Base-by-base conservation (phyloP, 2,329 filamentous ascomycete species). In the Phaeosphaeriaceae sp. region DNA sequence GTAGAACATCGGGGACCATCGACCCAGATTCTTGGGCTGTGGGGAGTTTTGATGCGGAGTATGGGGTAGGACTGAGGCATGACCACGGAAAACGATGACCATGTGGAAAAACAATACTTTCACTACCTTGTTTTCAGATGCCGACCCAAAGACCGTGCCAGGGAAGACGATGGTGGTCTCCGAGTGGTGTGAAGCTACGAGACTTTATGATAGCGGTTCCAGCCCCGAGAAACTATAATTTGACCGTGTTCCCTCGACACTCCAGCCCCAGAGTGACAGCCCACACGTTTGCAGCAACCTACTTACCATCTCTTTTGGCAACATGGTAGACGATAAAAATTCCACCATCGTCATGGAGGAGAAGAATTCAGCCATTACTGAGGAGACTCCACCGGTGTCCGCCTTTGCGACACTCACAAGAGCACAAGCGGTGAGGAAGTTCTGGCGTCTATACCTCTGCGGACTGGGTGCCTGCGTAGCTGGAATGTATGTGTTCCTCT, bases 391-490 rank as follows among this genome's bases (percentile, higher is more conserved):
- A 19, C 53, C 53, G 4, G 47, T 55, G 5, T 57, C 55, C 11
- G 44, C 49, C 2, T 57, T 53, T 49, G 55, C 55, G 24, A 25
- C 49, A 1, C 48, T 25, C 31, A 57, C 55, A 21, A 53, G 50
- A 33, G 50, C 44, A 4, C 55, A 57, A 15, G 48, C 44, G 19
- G 50, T 57, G 7, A 41, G 36, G 20, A 53, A 53, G 20, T 57
- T 53, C 33, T 57, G 55, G 55, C 49, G 55, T 19, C 36, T 57
- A 11, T 57, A 57, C 19, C 21, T 48, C 11, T 49, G 36, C 33
- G 55, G 50, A 17, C 44, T 53, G 5, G 50, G 50, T 2, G 55
- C 51, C 3, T 22, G 40, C 5, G 24, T 57, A 2, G 55, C 55
- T 27, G 55, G 55, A 20, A 9, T 57, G 55, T 57, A 44, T 25